Conservation (phyloP, 2,329 filamentous ascomycete species). For the Ceratocystiopsis sp. region DNA sequence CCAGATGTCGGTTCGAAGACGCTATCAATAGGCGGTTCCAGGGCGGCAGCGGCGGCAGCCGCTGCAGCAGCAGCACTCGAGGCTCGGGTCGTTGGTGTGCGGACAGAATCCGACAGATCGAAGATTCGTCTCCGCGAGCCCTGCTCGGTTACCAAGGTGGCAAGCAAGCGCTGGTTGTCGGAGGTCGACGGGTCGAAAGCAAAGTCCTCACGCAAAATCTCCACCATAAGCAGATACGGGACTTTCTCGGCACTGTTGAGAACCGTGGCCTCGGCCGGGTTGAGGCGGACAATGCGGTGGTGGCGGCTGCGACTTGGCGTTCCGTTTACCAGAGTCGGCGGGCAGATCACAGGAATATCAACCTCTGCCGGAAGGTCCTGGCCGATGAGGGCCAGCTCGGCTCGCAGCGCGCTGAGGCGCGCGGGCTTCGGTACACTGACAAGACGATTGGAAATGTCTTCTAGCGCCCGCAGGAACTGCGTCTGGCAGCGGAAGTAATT, state of each 20-base stretch:
- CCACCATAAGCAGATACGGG: conserved; percentile 70
- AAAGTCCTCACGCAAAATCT: conserved; percentile 67
- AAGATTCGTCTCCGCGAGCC: conserved; percentile 44
- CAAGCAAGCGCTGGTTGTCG: conserved; percentile 52
- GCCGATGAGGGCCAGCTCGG: conserved; percentile 63
- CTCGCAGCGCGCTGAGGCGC: conserved; percentile 61
- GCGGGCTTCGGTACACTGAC: conserved; percentile 70
- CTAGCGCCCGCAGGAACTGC: conserved; percentile 62
- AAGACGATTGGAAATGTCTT: conserved; percentile 72
- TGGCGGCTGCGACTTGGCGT: conserved; percentile 60
- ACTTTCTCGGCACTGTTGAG: conserved; percentile 78
- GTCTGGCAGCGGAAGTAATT: conserved; percentile 75
- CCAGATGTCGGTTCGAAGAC: conserved; percentile 72
- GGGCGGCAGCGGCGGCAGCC: conserved; percentile 20
- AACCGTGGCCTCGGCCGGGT: conserved; percentile 69
- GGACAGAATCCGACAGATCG: conserved; percentile 52
- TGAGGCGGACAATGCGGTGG: conserved; percentile 68
- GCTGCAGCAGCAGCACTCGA: conserved; percentile 4
- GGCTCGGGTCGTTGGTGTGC: conserved; percentile 8
- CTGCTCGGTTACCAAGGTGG: conserved; percentile 38
- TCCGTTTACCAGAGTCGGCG: conserved; percentile 55
- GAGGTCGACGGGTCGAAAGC: conserved; percentile 60
- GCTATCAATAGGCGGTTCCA: conserved; percentile 43
- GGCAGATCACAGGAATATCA: conserved; percentile 68
- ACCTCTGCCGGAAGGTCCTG: conserved; percentile 71